Conservation (phyloP, 2,329 filamentous ascomycete species). For the Lasiodiplodia citricola region DNA sequence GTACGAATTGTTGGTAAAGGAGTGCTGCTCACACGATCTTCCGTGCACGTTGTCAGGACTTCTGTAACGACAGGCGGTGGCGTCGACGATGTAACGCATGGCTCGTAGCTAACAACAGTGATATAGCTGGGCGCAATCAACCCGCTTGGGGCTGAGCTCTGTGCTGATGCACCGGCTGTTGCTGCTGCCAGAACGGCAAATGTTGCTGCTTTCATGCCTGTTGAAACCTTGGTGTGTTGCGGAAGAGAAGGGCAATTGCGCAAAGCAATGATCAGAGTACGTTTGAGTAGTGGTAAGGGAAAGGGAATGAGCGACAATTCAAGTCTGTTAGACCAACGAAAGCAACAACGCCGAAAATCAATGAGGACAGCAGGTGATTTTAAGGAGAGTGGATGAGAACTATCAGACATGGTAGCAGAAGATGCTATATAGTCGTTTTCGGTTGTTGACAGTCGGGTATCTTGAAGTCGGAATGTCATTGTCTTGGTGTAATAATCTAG, state of each 20-base stretch:
- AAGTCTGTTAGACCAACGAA: background rate
- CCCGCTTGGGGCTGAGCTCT: background rate
- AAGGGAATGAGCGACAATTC: slow-evolving; percentile 7
- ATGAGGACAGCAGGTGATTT: background rate
- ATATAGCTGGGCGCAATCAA: slow-evolving; percentile 16
- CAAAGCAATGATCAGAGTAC: background rate
- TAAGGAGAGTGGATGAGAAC: slow-evolving; percentile 15
- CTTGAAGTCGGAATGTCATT: slow-evolving; percentile 11
- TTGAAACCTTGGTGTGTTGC: background rate
- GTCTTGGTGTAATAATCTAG: slow-evolving; percentile 20
- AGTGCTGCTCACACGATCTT: background rate
- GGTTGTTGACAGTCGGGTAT: slow-evolving; percentile 9
- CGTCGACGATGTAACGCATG: slow-evolving; percentile 4
- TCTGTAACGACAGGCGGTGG: slow-evolving; percentile 32
- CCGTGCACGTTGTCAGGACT: slow-evolving; percentile 34
- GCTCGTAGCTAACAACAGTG: slow-evolving; percentile 17
- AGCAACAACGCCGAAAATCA: background rate
- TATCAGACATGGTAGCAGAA: background rate
- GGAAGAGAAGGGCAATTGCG: background rate
- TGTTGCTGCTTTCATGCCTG: slow-evolving; percentile 17
- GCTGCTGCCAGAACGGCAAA: slow-evolving; percentile 14
- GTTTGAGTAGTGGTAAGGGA: background rate
- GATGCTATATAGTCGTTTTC: slow-evolving; percentile 21
- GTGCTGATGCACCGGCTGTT: slow-evolving; percentile 8
- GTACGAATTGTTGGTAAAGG: slow-evolving; percentile 23